Conservation (phyloP, 768 basidiomycete species). For the Tricholoma furcatifolium region DNA sequence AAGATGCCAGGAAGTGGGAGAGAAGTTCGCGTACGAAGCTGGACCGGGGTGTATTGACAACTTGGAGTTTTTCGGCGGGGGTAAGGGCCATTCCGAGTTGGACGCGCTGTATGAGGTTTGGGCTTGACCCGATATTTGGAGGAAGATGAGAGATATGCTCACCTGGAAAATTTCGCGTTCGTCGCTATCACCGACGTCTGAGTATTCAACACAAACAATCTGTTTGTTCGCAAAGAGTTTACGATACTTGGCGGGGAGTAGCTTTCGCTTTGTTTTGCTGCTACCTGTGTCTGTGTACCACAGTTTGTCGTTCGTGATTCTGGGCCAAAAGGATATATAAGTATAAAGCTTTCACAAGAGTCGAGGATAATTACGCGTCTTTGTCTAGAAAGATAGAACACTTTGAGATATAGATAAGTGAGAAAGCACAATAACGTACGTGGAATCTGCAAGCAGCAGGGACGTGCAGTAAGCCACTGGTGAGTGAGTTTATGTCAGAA, state of each 20-base stretch:
- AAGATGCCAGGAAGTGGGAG: conserved; percentile 50
- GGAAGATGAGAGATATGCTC: not conserved
- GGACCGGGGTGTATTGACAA: conserved; percentile 55
- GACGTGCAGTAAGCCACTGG: not conserved
- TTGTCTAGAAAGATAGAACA: conserved; percentile 18
- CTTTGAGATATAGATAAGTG: conserved; percentile 33
- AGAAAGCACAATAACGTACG: conserved; percentile 12
- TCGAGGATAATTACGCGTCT: conserved; percentile 11
- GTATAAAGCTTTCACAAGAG: not conserved
- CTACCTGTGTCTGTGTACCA: conserved; percentile 41
- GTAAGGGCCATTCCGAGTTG: conserved; percentile 79
- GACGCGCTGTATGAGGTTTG: conserved; percentile 48
- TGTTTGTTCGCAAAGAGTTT: conserved; percentile 71
- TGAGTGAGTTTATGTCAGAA: not conserved
- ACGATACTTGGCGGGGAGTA: conserved; percentile 52
- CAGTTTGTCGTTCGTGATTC: conserved; percentile 43
- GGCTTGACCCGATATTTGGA: not conserved
- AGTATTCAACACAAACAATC: conserved; percentile 79
- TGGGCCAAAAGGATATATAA: not conserved
- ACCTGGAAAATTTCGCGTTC: conserved; percentile 78
- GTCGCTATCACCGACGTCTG: conserved; percentile 50
- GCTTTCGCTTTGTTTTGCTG: conserved; percentile 1
- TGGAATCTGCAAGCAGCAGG: conserved; percentile 4
- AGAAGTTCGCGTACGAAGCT: conserved; percentile 59
- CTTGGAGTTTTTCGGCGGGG: conserved; percentile 63